These are phyloP conservation scores for Debaryomyces coudertii DNA, from an alignment of 1,139 yeast genomes.

Conservation along the genomic window DNA sequence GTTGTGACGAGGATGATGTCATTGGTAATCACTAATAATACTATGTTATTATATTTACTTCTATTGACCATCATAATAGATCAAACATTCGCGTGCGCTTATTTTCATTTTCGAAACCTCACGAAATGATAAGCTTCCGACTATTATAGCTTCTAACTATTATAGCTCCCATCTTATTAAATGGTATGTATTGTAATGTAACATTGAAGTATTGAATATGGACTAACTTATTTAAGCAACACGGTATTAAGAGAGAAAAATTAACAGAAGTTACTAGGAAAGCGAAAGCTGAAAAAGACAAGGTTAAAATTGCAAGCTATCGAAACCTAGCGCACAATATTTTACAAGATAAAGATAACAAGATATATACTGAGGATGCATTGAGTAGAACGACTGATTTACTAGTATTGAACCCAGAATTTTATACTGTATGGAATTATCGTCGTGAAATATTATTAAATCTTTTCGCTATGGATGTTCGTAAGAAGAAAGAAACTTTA, in stretches of 20 bases:
- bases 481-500: slow-evolving; percentile 41
- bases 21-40: not conserved
- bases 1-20: slow-evolving; percentile 7
- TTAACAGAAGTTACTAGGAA: slow-evolving; percentile 59
- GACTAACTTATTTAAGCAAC: slow-evolving; percentile 43
- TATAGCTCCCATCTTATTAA: not conserved
- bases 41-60: not conserved
- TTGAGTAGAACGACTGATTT: slow-evolving; percentile 55
- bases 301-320: slow-evolving; percentile 56
- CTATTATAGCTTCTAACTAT: not conserved
- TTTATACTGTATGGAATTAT: slow-evolving; percentile 88
- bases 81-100: slow-evolving; percentile 2
- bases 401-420: slow-evolving; percentile 76
- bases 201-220: not conserved
- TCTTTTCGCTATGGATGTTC: slow-evolving; percentile 25
- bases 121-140: not conserved
- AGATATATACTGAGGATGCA: slow-evolving; percentile 40
- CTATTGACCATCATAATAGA: not conserved
- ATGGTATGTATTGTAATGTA: slow-evolving; percentile 6
- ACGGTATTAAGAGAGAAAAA: slow-evolving; percentile 67
- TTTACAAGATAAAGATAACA: slow-evolving; percentile 36
- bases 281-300: slow-evolving; percentile 59
- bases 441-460: slow-evolving; percentile 68
- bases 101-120: not conserved
- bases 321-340: slow-evolving; percentile 47